These are phyloP conservation scores for Fusarium neocosmosporiellum DNA, from an alignment of 2,329 filamentous ascomycete genomes.

Conservation along the genomic window DNA sequence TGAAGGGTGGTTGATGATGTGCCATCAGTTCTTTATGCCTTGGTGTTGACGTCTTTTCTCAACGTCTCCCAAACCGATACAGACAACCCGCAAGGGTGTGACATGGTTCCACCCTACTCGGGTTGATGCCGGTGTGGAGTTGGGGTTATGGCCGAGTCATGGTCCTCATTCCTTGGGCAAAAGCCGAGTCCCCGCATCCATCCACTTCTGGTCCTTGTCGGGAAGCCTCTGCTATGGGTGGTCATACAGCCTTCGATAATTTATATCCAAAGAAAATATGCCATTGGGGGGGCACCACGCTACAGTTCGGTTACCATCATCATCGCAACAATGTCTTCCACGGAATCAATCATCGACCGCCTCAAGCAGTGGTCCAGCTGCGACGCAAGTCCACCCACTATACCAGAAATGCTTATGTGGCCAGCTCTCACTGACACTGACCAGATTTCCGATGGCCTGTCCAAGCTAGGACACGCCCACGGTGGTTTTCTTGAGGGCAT, in stretches of 20 bases:
- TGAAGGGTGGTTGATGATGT: background rate
- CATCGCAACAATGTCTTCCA: background rate
- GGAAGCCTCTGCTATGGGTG: background rate
- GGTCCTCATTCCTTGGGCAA: background rate
- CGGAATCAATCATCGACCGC: conserved; percentile 5
- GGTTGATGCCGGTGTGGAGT: background rate
- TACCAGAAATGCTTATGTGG: background rate
- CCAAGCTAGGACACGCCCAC: conserved; percentile 17
- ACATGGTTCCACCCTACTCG: background rate
- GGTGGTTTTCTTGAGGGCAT: conserved; percentile 21
- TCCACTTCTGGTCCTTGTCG: background rate
- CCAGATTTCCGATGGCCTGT: conserved; percentile 19
- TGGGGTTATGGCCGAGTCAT: background rate
- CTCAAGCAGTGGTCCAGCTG: conserved; percentile 19
- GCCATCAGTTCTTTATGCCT: background rate
- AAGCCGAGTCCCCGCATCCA: background rate
- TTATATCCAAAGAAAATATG: background rate
- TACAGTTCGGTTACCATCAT: background rate
- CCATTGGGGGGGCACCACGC: background rate
- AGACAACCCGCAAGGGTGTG: background rate
- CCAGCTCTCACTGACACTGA: background rate
- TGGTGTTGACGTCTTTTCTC: background rate
- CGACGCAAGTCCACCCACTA: background rate
- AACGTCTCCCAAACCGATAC: background rate
- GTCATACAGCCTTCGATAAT: background rate